Conservation (phyloP, 306 rosid species). For the Herpetospermum pedunculosum region DNA sequence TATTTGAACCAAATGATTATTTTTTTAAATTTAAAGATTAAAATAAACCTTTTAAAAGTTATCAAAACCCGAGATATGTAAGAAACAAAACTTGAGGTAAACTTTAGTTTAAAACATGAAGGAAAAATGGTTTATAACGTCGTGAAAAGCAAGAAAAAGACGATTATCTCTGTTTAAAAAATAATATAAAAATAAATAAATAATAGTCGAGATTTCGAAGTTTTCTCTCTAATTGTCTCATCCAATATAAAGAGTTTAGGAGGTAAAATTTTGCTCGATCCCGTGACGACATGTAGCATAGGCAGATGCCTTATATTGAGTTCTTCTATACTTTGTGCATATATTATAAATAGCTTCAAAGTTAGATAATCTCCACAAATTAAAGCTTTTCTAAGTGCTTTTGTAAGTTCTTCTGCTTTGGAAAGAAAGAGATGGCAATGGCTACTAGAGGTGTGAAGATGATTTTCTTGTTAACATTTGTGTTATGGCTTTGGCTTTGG, state of each 20-base stretch:
- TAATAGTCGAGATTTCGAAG: too few relatives aligned
- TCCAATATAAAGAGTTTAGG: background rate
- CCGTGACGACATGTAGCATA: background rate
- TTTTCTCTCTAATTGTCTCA: background rate
- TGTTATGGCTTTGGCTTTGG: constrained; percentile 9
- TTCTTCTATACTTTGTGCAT: background rate
- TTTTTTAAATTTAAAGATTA: background rate
- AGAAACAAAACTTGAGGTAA: background rate
- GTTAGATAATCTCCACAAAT: background rate
- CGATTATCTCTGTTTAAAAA: background rate
- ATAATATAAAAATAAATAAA: background rate
- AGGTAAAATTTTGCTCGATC: background rate
- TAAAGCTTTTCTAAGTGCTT: too few relatives aligned
- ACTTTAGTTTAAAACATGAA: too few relatives aligned
- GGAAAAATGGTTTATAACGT: too few relatives aligned
- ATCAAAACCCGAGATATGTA: background rate
- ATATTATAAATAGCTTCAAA: background rate
- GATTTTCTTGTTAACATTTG: background rate
- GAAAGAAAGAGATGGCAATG: constrained; percentile 3
- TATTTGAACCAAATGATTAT: background rate
- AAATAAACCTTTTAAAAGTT: background rate
- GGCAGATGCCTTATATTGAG: background rate
- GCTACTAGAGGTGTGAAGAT: background rate
- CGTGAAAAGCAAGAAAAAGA: background rate
- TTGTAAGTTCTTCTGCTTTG: background rate